Evolutionary conservation across 139 green algal species (phyloP).

Genomic region (Haematococcus lacustris): DNA sequence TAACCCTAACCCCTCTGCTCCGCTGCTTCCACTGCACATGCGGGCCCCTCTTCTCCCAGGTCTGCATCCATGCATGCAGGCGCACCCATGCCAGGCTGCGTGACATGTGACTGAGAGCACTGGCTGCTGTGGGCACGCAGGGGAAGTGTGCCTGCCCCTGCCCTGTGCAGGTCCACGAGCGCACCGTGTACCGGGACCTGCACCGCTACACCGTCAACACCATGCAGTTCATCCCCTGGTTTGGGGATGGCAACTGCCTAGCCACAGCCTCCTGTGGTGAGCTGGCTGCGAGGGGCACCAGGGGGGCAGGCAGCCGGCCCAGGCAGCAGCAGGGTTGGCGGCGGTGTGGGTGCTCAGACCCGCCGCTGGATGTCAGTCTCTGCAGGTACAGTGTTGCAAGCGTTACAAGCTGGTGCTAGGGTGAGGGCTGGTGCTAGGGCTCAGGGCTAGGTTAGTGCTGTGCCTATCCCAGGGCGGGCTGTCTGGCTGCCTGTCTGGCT

Average conservation of each 20-base stretch:
- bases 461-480: background rate
- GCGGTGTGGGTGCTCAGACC: background rate
- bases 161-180: conserved; percentile 56
- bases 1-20: background rate
- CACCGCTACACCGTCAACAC: conserved; percentile 60
- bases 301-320: background rate
- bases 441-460: background rate
- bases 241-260: background rate
- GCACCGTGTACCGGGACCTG: conserved; percentile 54
- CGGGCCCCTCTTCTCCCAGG: background rate
- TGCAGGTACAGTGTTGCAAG: background rate
- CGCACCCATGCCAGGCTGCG: background rate
- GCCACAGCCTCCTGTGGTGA: background rate
- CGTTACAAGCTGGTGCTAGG: too few relatives aligned
- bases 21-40: too few relatives aligned
- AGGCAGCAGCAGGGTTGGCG: background rate
- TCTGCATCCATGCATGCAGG: background rate
- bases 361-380: background rate
- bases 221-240: conserved; percentile 40
- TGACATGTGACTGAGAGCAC: background rate
- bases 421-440: too few relatives aligned
- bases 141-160: background rate
- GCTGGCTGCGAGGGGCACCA: background rate
- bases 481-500: too few relatives aligned
- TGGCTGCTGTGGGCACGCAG: background rate